Evolutionary conservation across 257 asterid species (phyloP).

Genomic region (Solanum bukasovii): DNA sequence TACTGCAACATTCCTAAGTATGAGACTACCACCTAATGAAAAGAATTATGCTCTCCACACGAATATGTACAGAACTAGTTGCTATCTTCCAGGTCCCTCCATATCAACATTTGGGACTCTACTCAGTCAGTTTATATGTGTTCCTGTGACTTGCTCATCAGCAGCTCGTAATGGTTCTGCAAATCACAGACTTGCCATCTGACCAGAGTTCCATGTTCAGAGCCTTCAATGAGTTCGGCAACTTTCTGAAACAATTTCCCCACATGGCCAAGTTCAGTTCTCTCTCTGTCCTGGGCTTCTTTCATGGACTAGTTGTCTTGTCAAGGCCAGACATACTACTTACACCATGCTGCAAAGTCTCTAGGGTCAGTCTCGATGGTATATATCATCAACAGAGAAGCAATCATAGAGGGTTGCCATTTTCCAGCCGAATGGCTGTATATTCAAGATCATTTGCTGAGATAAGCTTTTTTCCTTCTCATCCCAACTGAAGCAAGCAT

Average conservation of each 20-base stretch:
- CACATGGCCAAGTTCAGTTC: neutral
- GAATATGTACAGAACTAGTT: neutral
- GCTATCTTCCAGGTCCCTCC: neutral
- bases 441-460: neutral
- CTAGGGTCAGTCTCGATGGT: neutral
- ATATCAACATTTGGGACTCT: neutral
- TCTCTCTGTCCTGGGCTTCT: neutral
- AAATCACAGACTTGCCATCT: neutral
- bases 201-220: neutral
- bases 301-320: neutral
- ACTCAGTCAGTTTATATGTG: neutral
- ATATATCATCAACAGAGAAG: neutral
- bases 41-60: neutral
- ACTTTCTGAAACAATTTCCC: neutral
- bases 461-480: neutral
- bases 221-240: neutral
- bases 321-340: neutral
- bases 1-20: neutral
- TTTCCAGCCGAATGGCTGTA: neutral
- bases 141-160: neutral
- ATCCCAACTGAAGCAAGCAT: neutral
- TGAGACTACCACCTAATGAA: neutral
- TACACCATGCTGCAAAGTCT: neutral
- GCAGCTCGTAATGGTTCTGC: neutral
- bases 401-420: neutral